Evolutionary conservation across 306 rosid species (phyloP), one percentile per base, ranked within the genome.

Genomic region (Begonia peltatifolia): DNA sequence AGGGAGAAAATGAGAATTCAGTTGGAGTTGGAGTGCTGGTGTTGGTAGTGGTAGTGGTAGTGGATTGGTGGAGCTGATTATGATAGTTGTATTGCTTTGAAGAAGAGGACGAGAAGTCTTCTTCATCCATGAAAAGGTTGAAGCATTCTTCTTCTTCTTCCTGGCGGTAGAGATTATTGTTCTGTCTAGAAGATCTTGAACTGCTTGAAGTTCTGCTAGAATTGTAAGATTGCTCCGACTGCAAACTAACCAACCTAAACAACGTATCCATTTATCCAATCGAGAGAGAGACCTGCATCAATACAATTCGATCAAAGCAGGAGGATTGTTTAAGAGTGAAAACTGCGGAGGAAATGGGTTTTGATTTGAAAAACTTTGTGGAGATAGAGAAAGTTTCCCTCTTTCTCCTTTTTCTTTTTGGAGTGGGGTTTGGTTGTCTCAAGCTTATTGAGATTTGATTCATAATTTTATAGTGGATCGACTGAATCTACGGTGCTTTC

Each of bases 61-160:
- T 47, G 47, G 72, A 46, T 3, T 52, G 63, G 12, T 53, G 82
- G 18, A 53, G 80, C 9, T 55, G 65, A 64, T 74, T 56, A 14
- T 75, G 79, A 62, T 67, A 67, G 55, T 60, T 50, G 16, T 46
- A 14, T 9, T 9, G 54, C 1, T 14, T 9, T 0, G 22, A 20
- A 68, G 97, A 78, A 66, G 93, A 76, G 25, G 97, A 80, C 71
- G 93, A 82, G 25, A 82, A 67, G 76, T 85, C 94, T 78, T 83
- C 94, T 60, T 90, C 95, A 83, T 85, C 97, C 97, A 85, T 90
- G 92, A 80, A 85, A 75, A 80, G 67, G 80, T 76, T 76, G 94
- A 85, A 85, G 95, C 97, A 90, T 90, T 85, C 95, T 85, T 88
- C 77, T 85, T 88, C 77, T 57, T 73, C 77, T 57, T 73, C 66